These are phyloP conservation scores for Clarkia xantiana DNA, from an alignment of 345 rosid species.

Conservation along the genomic window DNA sequence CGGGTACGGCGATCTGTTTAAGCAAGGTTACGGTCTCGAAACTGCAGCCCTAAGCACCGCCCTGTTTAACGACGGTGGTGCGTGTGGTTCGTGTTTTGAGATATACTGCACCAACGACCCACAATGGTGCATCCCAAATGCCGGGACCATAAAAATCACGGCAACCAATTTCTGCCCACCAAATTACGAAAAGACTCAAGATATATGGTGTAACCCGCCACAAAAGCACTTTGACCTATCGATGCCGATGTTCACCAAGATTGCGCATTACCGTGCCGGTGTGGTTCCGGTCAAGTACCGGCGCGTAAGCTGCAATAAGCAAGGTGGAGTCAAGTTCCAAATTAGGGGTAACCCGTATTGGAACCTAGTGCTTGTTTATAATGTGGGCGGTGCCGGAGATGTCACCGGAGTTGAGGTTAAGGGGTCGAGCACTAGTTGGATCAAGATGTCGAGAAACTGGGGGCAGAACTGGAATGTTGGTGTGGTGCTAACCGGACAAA, in stretches of 20 bases:
- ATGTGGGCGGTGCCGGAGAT: constrained; percentile 1
- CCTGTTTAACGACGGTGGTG: constrained; percentile 37
- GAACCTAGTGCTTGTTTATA: background rate
- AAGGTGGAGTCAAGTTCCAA: constrained; percentile 3
- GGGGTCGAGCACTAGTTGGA: constrained; percentile 3
- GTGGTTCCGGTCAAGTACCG: constrained; percentile 2
- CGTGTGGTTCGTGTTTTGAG: constrained; percentile 69
- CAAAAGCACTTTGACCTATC: constrained; percentile 4
- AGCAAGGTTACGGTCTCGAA: constrained; percentile 45
- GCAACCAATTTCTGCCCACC: constrained; percentile 48
- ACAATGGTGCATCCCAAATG: constrained; percentile 32
- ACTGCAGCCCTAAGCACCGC: constrained; percentile 62
- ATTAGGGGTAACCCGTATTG: background rate
- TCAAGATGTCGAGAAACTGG: background rate
- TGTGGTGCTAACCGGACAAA: no score
- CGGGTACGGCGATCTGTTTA: constrained; percentile 47
- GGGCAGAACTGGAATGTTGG: no score
- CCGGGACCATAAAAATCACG: constrained; percentile 26
- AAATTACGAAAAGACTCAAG: background rate
- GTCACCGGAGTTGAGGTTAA: background rate
- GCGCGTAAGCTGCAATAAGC: background rate
- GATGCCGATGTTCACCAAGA: constrained; percentile 1
- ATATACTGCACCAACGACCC: constrained; percentile 36
- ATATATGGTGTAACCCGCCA: constrained; percentile 1
- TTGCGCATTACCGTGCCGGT: background rate